Percentiles rank a stretch among this genome's conserved stretches.
Evolutionary conservation across 78 protist species (phyloP).

Genomic region (slime mould (Dictyostelium discoideum)): DNA sequence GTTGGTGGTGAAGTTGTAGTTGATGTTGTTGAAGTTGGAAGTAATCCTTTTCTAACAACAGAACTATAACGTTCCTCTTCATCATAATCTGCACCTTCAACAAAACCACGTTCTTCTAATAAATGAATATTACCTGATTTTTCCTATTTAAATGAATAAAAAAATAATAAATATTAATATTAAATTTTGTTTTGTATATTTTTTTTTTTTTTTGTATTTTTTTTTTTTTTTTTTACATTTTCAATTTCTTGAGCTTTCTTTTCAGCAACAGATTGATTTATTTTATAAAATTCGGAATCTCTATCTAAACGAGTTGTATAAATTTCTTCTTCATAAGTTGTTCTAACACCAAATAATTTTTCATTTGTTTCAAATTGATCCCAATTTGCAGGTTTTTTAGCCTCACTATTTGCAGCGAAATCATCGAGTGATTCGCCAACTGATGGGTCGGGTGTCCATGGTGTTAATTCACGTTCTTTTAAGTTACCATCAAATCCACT

Average conservation of each 20-base stretch:
- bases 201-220: no score
- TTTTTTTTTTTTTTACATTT: conserved; percentile 28
- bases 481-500: conserved; percentile 73
- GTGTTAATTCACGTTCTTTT: conserved; percentile 60
- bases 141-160: conserved; percentile 7
- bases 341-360: conserved; percentile 50
- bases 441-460: conserved; percentile 34
- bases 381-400: conserved; percentile 48
- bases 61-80: conserved; percentile 87
- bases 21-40: background rate
- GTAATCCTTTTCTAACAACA: conserved; percentile 69
- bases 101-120: conserved; percentile 80
- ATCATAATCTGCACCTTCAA: conserved; percentile 73
- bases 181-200: background rate
- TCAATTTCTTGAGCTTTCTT: conserved; percentile 83
- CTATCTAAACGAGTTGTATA: conserved; percentile 78
- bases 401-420: background rate
- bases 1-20: background rate
- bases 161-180: background rate
- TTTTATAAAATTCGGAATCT: conserved; percentile 28
- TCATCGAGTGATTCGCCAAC: conserved; percentile 20
- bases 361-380: conserved; percentile 88
- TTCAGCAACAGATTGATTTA: conserved; percentile 32
- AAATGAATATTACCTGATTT: conserved; percentile 76
- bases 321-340: conserved; percentile 74